Percentiles rank a stretch among this genome's conserved stretches.
Evolutionary conservation across 495 filamentous ascomycete genomes (phyloP).

Genomic region (Evernia prunastri): DNA sequence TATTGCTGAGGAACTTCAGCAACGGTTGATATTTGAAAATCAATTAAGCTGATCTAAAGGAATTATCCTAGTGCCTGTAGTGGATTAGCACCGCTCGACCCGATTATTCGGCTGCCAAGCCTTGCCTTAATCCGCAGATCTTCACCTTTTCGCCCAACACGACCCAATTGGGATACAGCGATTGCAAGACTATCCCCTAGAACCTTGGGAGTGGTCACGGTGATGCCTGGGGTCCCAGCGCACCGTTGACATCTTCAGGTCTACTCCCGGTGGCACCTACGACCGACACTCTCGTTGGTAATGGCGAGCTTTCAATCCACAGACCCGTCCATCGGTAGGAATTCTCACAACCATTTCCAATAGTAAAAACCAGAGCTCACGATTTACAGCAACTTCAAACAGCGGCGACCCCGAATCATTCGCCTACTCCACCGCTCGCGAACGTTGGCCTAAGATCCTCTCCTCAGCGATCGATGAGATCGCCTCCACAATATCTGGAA

Average conservation of each 20-base stretch:
- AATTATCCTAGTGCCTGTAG: too few species aligned
- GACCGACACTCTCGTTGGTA: not conserved
- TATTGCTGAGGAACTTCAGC: too few species aligned
- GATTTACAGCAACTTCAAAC: slow-evolving; percentile 8
- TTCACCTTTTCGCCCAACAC: not conserved
- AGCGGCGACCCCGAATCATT: slow-evolving; percentile 15
- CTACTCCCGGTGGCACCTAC: not conserved
- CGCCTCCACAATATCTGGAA: slow-evolving; percentile 2
- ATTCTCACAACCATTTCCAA: not conserved
- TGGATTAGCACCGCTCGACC: too few species aligned
- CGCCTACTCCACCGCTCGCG: slow-evolving; percentile 15
- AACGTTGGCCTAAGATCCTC: slow-evolving; percentile 22
- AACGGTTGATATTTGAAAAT: too few species aligned
- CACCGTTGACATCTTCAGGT: not conserved
- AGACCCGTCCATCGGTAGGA: slow-evolving; percentile 1
- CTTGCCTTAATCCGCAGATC: too few species aligned
- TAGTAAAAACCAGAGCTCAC: not conserved
- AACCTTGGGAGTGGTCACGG: not conserved
- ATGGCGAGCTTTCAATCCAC: slow-evolving; percentile 7
- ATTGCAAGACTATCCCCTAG: not conserved
- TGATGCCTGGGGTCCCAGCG: not conserved
- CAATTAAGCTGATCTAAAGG: too few species aligned
- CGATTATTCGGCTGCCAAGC: too few species aligned
- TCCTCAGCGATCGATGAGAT: slow-evolving; percentile 15
- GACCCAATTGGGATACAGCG: not conserved